Conservation (phyloP, 352 stramenopile species). For the Phytophthora sp. region DNA sequence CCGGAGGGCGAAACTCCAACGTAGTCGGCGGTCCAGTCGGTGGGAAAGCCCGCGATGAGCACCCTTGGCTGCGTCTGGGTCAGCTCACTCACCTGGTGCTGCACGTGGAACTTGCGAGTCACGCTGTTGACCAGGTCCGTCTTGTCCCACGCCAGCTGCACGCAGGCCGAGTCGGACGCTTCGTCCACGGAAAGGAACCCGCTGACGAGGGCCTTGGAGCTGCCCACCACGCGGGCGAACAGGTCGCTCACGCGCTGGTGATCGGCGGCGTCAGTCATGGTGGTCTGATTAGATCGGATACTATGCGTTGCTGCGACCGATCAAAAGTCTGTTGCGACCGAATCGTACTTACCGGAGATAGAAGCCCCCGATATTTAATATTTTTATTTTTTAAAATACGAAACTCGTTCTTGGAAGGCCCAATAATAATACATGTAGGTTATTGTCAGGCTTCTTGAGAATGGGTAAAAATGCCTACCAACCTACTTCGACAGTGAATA, state of each 20-base stretch:
- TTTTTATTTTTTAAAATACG: too few species aligned
- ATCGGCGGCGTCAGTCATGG: conserved; percentile 9
- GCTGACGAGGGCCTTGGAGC: conserved; percentile 54
- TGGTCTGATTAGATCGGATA: too few species aligned
- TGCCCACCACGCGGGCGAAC: conserved; percentile 50
- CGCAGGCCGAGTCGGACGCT: conserved; percentile 24
- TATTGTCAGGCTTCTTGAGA: too few species aligned
- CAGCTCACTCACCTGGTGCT: conserved; percentile 50
- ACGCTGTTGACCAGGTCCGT: conserved; percentile 65
- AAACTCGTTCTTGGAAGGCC: too few species aligned
- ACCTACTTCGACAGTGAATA: too few species aligned
- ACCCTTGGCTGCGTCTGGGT: conserved; percentile 27
- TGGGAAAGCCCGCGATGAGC: conserved; percentile 41
- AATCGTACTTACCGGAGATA: too few species aligned
- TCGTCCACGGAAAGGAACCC: conserved; percentile 45
- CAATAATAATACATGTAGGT: too few species aligned
- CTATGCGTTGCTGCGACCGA: too few species aligned
- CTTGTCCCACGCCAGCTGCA: conserved; percentile 68
- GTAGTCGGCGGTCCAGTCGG: conserved; percentile 41
- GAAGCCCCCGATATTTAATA: too few species aligned
- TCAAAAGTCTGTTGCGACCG: too few species aligned
- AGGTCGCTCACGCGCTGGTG: conserved; percentile 46
- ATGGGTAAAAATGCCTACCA: too few species aligned
- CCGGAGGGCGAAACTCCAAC: conserved; percentile 65
- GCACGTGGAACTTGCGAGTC: conserved; percentile 59